Evolutionary conservation across 306 rosid species (phyloP).

Genomic region (barrel medic (Medicago truncatula)): MtrunA17r5.0-ANR NC_053048.1:12267501-12268000

Average conservation of each 20-base stretch:
- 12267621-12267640: background rate
- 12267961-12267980: background rate
- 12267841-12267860: background rate
- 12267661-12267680: background rate
- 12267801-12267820: background rate
- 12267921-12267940: conserved; percentile 37
- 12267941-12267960: conserved; percentile 3
- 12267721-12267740: background rate
- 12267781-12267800: background rate
- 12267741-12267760: background rate
- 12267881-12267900: conserved; percentile 38
- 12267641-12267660: background rate
- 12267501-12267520: background rate
- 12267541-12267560: background rate
- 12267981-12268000: background rate
- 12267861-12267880: conserved; percentile 42
- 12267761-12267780: background rate
- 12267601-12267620: background rate
- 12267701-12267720: too few species aligned
- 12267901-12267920: conserved; percentile 35
- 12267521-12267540: background rate
- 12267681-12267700: background rate
- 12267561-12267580: too few species aligned
- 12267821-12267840: background rate
- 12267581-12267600: background rate